These are phyloP conservation scores for Stromatinia cepivora DNA, from an alignment of 2,329 filamentous ascomycete species.

Conservation along the genomic window DNA sequence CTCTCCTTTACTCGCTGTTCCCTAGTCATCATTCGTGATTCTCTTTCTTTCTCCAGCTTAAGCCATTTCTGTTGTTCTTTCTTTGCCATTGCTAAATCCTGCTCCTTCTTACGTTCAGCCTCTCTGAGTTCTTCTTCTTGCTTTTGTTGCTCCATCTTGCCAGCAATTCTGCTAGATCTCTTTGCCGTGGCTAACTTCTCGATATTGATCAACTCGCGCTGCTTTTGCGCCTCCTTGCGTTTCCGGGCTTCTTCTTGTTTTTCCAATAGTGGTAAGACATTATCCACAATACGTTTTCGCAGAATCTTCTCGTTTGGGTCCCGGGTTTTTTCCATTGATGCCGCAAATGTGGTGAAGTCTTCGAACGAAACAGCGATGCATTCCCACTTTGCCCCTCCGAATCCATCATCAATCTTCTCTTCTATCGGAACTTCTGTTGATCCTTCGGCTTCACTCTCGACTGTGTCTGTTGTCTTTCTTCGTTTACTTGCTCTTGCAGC, in stretches of 20 bases:
- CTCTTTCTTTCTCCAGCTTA: constrained; percentile 69
- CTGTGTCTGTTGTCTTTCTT: constrained; percentile 56
- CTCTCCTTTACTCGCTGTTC: constrained; percentile 85
- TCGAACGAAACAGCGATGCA: constrained; percentile 80
- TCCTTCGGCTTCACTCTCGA: constrained; percentile 44
- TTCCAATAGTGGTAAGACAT: constrained; percentile 82
- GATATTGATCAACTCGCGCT: constrained; percentile 77
- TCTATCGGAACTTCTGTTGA: constrained; percentile 44
- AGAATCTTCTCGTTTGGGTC: constrained; percentile 85
- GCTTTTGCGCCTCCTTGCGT: constrained; percentile 63
- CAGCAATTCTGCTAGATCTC: constrained; percentile 84
- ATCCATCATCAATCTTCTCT: constrained; percentile 59
- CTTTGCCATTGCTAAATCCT: constrained; percentile 64
- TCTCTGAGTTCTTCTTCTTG: constrained; percentile 70
- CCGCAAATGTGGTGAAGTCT: constrained; percentile 73
- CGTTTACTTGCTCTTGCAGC: constrained; percentile 70
- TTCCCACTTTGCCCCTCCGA: constrained; percentile 84
- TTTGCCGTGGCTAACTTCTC: constrained; percentile 93
- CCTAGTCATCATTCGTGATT: constrained; percentile 77
- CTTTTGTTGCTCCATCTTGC: constrained; percentile 75
- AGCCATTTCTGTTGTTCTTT: constrained; percentile 64
- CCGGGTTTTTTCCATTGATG: constrained; percentile 70
- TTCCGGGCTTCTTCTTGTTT: constrained; percentile 75
- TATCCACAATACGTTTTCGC: constrained; percentile 67
- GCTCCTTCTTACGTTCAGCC: constrained; percentile 64